Evolutionary conservation across 257 asterid species (phyloP), one percentile per base, ranked within the genome.

Genomic region (Fraxinus americana): DNA sequence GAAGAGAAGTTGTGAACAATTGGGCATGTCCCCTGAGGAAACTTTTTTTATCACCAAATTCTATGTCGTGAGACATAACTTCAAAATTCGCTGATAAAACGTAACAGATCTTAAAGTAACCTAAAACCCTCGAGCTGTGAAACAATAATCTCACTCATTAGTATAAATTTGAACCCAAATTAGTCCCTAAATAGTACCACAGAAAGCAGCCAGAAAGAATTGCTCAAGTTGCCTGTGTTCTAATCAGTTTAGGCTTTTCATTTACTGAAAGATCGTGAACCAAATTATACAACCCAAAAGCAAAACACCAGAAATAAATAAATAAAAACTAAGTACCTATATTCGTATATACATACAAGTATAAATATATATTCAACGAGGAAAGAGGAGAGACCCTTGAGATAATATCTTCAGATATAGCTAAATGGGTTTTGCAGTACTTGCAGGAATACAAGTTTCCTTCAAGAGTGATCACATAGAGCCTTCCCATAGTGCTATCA

Each of bases 351-450:
- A 57, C 11, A 59, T 27, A 59, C 67, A 54, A 10, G n/a, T 23
- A 7, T 34, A 57, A 21, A 30, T n/a, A 7, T n/a, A 54, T 57
- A 12, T 57, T 11, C 12, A 41, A 23, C 3, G 23, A 70, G 63
- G 25, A 67, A 70, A 70, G 36, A 7, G 25, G 50, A 23, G n/a
- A 57, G 10, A 77, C 80, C 80, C 69, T 77, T 16, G 80, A 77
- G n/a, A 77, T 77, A 34, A 77, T 50, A 70, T 68, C 76, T 71
- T 70, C 77, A 21, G 71, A 39, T 74, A 70, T 45, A 3, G 81
- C 71, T 0, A 78, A 36, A 78, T 78, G 77, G 19, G 81, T 29
- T 71, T 61, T 50, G 45, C 81, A 78, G 66, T 77, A 45, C 57
- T 68, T 77, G 80, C 80, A 70, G 48, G 34, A 69, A 27, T 77